These are phyloP conservation scores for Rhododendron molle DNA, from an alignment of 148 eudicot species.

Conservation along the genomic window DNA sequence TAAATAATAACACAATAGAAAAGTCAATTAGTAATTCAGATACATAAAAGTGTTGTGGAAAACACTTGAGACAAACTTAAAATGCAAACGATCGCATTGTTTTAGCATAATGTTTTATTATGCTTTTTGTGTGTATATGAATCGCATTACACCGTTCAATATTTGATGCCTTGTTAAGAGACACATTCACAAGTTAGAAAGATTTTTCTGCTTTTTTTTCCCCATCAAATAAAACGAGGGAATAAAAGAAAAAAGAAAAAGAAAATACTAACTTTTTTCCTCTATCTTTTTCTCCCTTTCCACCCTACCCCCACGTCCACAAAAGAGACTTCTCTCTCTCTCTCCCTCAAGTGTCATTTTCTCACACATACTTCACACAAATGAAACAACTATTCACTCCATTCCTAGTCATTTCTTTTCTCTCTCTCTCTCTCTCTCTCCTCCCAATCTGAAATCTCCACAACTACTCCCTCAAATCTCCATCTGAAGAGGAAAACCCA, in stretches of 20 bases:
- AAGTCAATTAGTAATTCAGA: too few relatives aligned
- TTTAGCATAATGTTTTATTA: too few relatives aligned
- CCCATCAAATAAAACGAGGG: not conserved
- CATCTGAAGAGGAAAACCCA: constrained; percentile 16
- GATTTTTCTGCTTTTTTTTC: not conserved
- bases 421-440: constrained; percentile 10
- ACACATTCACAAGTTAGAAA: not conserved
- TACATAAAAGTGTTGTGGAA: too few relatives aligned
- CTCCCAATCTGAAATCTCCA: constrained; percentile 27
- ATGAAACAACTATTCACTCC: constrained; percentile 61
- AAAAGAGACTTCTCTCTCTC: not conserved
- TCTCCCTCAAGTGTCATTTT: constrained; percentile 68
- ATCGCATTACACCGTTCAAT: not conserved
- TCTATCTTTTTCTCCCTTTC: constrained; percentile 13
- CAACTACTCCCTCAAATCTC: constrained; percentile 34
- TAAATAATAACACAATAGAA: not conserved
- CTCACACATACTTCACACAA: constrained; percentile 89
- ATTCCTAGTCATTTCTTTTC: constrained; percentile 38
- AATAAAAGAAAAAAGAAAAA: constrained; percentile 7
- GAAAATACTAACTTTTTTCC: constrained; percentile 9
- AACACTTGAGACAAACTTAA: not conserved
- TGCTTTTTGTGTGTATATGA: not conserved
- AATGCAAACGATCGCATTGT: not conserved
- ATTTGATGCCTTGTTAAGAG: not conserved
- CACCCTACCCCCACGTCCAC: constrained; percentile 58